Conservation (phyloP, 2,329 filamentous ascomycete species). For the Dactylonectria macrodidyma region DNA sequence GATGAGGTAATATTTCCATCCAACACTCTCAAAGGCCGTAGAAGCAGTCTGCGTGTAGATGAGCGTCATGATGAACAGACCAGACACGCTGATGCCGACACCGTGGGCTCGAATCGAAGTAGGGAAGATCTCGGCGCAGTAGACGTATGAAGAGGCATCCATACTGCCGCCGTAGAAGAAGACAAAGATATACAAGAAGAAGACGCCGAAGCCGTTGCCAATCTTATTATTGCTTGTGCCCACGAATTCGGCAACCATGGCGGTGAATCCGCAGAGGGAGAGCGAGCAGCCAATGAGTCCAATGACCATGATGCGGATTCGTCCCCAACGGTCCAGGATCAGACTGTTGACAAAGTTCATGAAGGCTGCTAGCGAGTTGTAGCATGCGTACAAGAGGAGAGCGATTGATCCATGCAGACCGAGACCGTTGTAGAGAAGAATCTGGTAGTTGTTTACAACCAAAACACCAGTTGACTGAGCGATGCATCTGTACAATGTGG, state of each 20-base stretch:
- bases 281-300: constrained; percentile 6
- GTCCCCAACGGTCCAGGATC: constrained; percentile 9
- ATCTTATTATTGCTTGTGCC: background rate
- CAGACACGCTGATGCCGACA: constrained; percentile 24
- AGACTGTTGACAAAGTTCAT: constrained; percentile 8
- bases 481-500: background rate
- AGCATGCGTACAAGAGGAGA: constrained; percentile 6
- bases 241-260: constrained; percentile 4
- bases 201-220: constrained; percentile 1
- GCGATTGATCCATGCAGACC: constrained; percentile 8
- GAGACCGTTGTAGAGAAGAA: constrained; percentile 14
- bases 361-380: constrained; percentile 1
- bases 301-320: constrained; percentile 9
- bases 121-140: constrained; percentile 36
- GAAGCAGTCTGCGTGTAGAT: constrained; percentile 26
- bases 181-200: constrained; percentile 21
- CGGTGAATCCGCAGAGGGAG: background rate
- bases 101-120: constrained; percentile 31
- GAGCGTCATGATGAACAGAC: constrained; percentile 21
- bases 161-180: constrained; percentile 23
- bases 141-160: constrained; percentile 33
- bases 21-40: constrained; percentile 16
- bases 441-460: constrained; percentile 20
- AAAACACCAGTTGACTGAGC: constrained; percentile 20
- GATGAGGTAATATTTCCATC: constrained; percentile 25